Conservation (phyloP, 139 green algal genomes). For the Coccomyxa sp. region DNA sequence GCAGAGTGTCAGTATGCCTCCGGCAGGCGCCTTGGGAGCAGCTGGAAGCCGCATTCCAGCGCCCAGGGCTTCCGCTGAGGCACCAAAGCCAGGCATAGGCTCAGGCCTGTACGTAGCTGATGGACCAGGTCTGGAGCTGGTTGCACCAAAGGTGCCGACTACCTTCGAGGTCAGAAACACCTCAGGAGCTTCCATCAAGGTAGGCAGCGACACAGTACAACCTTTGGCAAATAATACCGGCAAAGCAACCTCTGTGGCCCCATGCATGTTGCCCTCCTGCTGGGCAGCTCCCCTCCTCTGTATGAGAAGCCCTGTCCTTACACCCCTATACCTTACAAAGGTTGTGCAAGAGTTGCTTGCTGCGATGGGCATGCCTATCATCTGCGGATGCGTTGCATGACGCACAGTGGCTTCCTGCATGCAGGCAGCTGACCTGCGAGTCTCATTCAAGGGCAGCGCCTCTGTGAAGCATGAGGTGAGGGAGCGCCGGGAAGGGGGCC, state of each 20-base stretch:
- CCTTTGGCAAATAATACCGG: too few species aligned
- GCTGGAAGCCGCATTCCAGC: background rate
- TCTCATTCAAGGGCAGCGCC: slow-evolving; percentile 18
- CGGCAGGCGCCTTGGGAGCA: too few species aligned
- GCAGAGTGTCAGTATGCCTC: too few species aligned
- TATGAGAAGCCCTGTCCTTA: background rate
- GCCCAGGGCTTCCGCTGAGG: background rate
- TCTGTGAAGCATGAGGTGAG: slow-evolving; percentile 17
- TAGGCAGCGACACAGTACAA: too few species aligned
- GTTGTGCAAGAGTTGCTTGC: background rate
- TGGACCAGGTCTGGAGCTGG: slow-evolving; percentile 8
- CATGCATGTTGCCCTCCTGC: background rate
- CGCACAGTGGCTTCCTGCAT: too few species aligned
- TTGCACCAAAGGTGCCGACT: slow-evolving; percentile 1
- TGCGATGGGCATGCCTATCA: too few species aligned
- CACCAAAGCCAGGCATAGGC: background rate
- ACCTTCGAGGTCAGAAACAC: slow-evolving; percentile 4
- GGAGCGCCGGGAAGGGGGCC: slow-evolving; percentile 12
- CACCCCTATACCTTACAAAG: background rate
- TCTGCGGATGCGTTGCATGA: too few species aligned
- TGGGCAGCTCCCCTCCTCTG: background rate
- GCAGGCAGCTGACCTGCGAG: slow-evolving; percentile 19
- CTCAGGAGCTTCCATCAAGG: slow-evolving; percentile 4
- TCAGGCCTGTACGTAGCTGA: background rate
- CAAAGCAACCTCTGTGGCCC: too few species aligned